A percentile compares a stretch with the other conserved stretches of the same genome.
phyloP scores from a whole-genome alignment of 768 basidiomycete genomes.

The Trametes gibbosa region DNA sequence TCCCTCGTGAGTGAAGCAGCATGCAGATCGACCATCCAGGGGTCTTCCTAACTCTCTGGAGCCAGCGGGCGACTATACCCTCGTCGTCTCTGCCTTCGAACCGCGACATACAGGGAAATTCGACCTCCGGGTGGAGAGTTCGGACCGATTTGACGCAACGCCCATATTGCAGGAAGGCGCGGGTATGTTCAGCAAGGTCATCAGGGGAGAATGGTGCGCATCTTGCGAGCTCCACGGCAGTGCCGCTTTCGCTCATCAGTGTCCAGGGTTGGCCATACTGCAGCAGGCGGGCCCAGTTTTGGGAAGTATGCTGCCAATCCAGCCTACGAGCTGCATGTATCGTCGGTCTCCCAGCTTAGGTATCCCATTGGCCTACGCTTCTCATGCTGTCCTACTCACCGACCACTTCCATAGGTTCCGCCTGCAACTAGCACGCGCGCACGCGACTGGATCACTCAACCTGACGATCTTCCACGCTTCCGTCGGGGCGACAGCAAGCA shows the following conservation, averaged over 20 bases:
- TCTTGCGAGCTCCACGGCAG: not conserved
- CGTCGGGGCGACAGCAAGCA: constrained; percentile 29
- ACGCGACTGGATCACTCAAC: constrained; percentile 51
- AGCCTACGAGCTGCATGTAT: constrained; percentile 56
- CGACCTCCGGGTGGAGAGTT: constrained; percentile 61
- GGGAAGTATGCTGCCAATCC: constrained; percentile 69
- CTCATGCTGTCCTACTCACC: not conserved
- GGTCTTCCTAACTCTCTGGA: not conserved
- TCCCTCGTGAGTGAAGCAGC: constrained; percentile 46
- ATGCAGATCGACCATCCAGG: too few species aligned
- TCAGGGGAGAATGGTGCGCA: constrained; percentile 74
- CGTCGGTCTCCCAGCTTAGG: constrained; percentile 55
- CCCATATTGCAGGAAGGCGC: constrained; percentile 84
- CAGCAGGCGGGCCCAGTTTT: constrained; percentile 69
- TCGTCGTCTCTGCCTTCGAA: constrained; percentile 85
- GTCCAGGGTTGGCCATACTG: constrained; percentile 51
- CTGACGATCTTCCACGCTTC: constrained; percentile 52
- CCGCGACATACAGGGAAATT: constrained; percentile 65
- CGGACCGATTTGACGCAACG: constrained; percentile 56
- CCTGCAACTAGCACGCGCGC: constrained; percentile 52
- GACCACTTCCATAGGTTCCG: constrained; percentile 49
- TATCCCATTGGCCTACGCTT: constrained; percentile 27
- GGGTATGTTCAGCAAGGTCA: constrained; percentile 75
- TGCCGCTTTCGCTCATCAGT: not conserved
- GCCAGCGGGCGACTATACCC: constrained; percentile 74